Percentiles rank a stretch among this genome's conserved stretches.
Evolutionary conservation across 805 yeast genomes (phyloP).

Genomic region (Kurtzmaniella fragi): DNA sequence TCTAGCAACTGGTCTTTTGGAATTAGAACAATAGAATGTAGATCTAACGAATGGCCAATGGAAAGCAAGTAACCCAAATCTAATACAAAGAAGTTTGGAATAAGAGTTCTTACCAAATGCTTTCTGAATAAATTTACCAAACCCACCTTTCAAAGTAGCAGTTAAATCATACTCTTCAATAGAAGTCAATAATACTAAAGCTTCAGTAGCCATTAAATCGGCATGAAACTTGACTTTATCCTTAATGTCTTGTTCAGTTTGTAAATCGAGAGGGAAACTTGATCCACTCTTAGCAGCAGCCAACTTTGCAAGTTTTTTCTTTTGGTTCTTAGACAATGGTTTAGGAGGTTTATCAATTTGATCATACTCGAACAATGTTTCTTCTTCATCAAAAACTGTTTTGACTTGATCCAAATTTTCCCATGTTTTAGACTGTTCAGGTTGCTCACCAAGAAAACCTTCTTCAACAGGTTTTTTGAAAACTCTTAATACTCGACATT

Average conservation of each 20-base stretch:
- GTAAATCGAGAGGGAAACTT: conserved; percentile 2
- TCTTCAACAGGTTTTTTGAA: conserved; percentile 1
- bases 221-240: conserved; percentile 22
- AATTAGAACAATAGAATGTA: conserved; percentile 32
- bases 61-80: conserved; percentile 37
- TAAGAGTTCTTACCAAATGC: conserved; percentile 25
- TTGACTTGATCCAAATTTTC: background rate
- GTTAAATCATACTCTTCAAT: conserved; percentile 35
- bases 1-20: conserved; percentile 36
- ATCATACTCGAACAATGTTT: conserved; percentile 4
- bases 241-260: conserved; percentile 6
- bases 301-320: conserved; percentile 12
- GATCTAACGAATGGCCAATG: conserved; percentile 44
- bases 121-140: conserved; percentile 14
- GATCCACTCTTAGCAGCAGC: conserved; percentile 4
- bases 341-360: conserved; percentile 5
- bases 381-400: conserved; percentile 4
- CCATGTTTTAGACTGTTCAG: conserved; percentile 2
- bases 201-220: conserved; percentile 35
- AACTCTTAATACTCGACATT: conserved; percentile 12
- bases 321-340: conserved; percentile 14
- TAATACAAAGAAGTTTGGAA: conserved; percentile 26
- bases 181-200: conserved; percentile 31
- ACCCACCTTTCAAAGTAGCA: conserved; percentile 20
- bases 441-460: background rate